A percentile compares a stretch with the other conserved stretches of the same genome.
Evolutionary conservation across 2,329 filamentous ascomycete species (phyloP).

Genomic region (Penicillium sp.): DNA sequence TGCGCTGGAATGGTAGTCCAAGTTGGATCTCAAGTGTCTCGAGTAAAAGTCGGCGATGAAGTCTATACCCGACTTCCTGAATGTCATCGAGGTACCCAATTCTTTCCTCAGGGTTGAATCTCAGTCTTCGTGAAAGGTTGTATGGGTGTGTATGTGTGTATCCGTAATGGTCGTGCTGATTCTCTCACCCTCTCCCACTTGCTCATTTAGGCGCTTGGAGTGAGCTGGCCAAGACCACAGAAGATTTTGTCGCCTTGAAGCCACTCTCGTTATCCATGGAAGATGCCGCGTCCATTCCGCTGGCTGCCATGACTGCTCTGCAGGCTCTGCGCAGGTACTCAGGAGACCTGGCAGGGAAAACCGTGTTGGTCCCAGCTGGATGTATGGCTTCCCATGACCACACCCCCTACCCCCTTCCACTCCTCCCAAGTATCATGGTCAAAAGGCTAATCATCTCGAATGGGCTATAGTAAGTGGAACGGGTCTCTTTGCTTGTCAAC

Average conservation of each 20-base stretch:
- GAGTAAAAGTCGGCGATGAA: constrained; percentile 36
- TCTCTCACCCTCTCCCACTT: background rate
- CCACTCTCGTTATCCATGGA: constrained; percentile 36
- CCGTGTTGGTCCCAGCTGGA: constrained; percentile 47
- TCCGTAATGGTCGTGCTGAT: no score
- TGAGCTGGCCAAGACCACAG: constrained; percentile 30
- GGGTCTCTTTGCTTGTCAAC: constrained; percentile 43
- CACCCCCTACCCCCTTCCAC: no score
- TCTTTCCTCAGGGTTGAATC: background rate
- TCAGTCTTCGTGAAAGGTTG: background rate
- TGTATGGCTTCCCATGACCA: constrained; percentile 13
- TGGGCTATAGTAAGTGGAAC: constrained; percentile 38
- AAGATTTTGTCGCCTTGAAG: constrained; percentile 34
- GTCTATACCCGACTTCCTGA: constrained; percentile 33
- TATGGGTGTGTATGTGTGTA: background rate
- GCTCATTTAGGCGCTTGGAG: constrained; percentile 28
- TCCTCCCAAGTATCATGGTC: background rate
- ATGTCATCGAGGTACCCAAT: constrained; percentile 12
- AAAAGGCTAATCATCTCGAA: no score
- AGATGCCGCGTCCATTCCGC: constrained; percentile 39
- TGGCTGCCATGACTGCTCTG: constrained; percentile 37
- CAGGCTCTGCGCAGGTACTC: constrained; percentile 39
- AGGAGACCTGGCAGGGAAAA: constrained; percentile 45
- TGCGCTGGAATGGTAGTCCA: constrained; percentile 34
- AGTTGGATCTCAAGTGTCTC: constrained; percentile 28